A percentile compares a stretch with the other conserved stretches of the same genome.
These are phyloP conservation scores for Starmerella riodocensis DNA, from an alignment of 805 yeast species.

Conservation along the genomic window DNA sequence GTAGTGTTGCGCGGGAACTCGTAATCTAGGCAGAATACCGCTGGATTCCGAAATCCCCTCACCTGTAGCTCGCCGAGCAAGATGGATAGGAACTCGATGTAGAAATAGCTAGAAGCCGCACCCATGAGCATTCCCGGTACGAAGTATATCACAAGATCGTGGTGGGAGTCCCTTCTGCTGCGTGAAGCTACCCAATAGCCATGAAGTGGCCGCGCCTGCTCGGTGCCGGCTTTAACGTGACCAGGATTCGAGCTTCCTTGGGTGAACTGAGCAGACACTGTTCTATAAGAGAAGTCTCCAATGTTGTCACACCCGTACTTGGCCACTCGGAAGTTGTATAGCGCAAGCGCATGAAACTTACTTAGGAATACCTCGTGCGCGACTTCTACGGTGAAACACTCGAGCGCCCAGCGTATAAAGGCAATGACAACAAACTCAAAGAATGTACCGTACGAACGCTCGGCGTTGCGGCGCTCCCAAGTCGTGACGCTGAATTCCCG, in stretches of 20 bases:
- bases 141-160: slow-evolving; percentile 34
- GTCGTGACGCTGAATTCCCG: slow-evolving; percentile 19
- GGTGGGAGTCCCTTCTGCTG: slow-evolving; percentile 20
- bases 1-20: slow-evolving; percentile 18
- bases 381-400: slow-evolving; percentile 18
- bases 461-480: slow-evolving; percentile 22
- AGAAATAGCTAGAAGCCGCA: slow-evolving; percentile 32
- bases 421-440: slow-evolving; percentile 21
- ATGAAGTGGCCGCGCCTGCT: slow-evolving; percentile 21
- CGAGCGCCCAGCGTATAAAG: slow-evolving; percentile 20
- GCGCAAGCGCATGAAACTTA: slow-evolving; percentile 15
- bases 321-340: slow-evolving; percentile 22
- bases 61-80: slow-evolving; percentile 32
- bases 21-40: slow-evolving; percentile 30
- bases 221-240: neutral
- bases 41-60: slow-evolving; percentile 41
- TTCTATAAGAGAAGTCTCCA: slow-evolving; percentile 22
- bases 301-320: slow-evolving; percentile 25
- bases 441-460: slow-evolving; percentile 18
- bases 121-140: slow-evolving; percentile 32
- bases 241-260: slow-evolving; percentile 1
- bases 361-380: slow-evolving; percentile 22
- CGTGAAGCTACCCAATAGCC: slow-evolving; percentile 30
- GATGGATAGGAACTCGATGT: slow-evolving; percentile 35
- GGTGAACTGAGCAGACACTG: neutral